Evolutionary conservation across 306 rosid species (phyloP).

Genomic region (Argentina anserina): DNA sequence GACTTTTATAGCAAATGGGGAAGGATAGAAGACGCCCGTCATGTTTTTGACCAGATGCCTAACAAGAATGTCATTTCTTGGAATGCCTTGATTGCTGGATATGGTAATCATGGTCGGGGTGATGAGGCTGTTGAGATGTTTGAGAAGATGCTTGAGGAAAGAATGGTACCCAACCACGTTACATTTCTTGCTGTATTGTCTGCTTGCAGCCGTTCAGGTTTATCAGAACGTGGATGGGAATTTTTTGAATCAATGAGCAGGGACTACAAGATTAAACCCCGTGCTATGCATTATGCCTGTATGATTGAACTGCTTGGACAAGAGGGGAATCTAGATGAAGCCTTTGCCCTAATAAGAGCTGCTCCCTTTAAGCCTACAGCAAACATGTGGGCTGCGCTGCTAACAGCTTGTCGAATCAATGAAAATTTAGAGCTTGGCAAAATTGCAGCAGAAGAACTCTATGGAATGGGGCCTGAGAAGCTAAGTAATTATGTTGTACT

Average conservation of each 20-base stretch:
- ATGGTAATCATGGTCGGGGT: conserved; percentile 78
- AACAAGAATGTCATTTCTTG: conserved; percentile 67
- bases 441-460: conserved; percentile 69
- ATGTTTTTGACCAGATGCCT: conserved; percentile 70
- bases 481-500: conserved; percentile 69
- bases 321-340: conserved; percentile 74
- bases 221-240: conserved; percentile 74
- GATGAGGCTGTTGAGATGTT: conserved; percentile 68
- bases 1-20: conserved; percentile 98
- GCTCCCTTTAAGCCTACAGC: conserved; percentile 71
- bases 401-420: conserved; percentile 77
- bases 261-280: conserved; percentile 70
- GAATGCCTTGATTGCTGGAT: conserved; percentile 88
- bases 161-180: conserved; percentile 72
- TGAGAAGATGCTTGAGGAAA: conserved; percentile 65
- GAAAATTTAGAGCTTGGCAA: conserved; percentile 72
- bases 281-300: conserved; percentile 95
- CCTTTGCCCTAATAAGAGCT: conserved; percentile 49
- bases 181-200: conserved; percentile 81
- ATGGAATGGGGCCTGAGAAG: conserved; percentile 79
- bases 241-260: conserved; percentile 60
- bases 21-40: conserved; percentile 67
- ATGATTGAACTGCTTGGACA: conserved; percentile 84
- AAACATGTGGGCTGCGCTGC: conserved; percentile 92
- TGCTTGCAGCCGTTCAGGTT: conserved; percentile 80